Evolutionary conservation across 2,329 filamentous ascomycete genomes (phyloP).

Genomic region (Triangularia verruculosa): DNA sequence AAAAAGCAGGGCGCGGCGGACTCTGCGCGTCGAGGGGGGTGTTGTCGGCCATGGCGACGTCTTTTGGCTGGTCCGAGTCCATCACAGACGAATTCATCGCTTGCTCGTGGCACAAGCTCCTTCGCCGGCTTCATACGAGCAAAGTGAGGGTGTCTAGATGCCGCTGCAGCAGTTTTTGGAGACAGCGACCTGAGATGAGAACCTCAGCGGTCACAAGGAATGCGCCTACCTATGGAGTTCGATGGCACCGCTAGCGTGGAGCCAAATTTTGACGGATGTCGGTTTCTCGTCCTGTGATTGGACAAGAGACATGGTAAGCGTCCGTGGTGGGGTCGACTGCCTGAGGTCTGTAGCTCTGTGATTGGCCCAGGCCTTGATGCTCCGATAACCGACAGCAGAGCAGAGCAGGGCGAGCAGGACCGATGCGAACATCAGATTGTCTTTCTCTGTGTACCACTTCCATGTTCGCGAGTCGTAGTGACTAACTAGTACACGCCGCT

Average conservation of each 20-base stretch:
- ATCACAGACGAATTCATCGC: constrained; percentile 58
- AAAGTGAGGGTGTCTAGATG: neutral
- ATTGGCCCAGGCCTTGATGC: neutral
- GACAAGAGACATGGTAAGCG: constrained; percentile 6
- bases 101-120: constrained; percentile 51
- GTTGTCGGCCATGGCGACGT: neutral
- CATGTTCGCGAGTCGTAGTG: neutral
- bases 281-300: constrained; percentile 6
- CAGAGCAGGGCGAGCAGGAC: neutral
- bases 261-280: constrained; percentile 19
- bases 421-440: neutral
- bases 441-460: neutral
- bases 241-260: constrained; percentile 9
- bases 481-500: too few relatives aligned
- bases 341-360: neutral
- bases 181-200: neutral
- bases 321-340: neutral
- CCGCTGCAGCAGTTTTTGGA: neutral
- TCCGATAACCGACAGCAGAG: neutral
- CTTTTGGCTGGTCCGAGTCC: constrained; percentile 21
- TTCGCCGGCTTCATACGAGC: constrained; percentile 41
- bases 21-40: constrained; percentile 21
- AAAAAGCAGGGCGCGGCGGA: constrained; percentile 30
- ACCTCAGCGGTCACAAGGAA: constrained; percentile 12
- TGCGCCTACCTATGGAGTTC: constrained; percentile 18